phyloP scores from a whole-genome alignment of 768 basidiomycete genomes.

The Pleurotus giganteus region DNA sequence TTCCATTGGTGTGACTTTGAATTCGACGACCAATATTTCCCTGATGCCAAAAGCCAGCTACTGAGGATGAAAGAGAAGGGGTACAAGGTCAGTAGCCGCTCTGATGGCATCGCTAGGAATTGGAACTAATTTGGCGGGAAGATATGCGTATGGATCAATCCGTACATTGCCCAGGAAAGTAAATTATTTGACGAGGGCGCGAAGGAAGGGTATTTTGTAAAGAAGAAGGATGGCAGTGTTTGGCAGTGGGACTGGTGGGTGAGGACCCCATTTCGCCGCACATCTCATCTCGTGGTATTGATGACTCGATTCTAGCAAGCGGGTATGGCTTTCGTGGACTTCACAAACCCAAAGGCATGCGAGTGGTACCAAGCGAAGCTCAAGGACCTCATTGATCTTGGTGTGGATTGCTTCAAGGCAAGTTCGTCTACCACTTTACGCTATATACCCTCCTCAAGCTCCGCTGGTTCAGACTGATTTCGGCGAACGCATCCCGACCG shows the following conservation, averaged over 20 bases:
- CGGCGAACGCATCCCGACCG: conserved; percentile 35
- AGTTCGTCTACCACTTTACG: background rate
- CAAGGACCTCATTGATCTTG: conserved; percentile 35
- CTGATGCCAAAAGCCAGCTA: conserved; percentile 38
- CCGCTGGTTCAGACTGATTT: conserved; percentile 23
- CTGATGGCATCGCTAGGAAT: background rate
- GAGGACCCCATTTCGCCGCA: background rate
- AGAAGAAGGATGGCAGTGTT: conserved; percentile 39
- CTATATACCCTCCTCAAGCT: background rate
- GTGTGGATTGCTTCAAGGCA: conserved; percentile 40
- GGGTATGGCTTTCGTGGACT: conserved; percentile 42
- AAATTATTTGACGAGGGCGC: conserved; percentile 41
- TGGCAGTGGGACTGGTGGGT: conserved; percentile 41
- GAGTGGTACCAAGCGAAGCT: conserved; percentile 43
- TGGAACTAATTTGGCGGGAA: background rate
- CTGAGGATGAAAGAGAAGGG: conserved; percentile 33
- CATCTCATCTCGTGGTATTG: background rate
- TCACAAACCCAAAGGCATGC: conserved; percentile 40
- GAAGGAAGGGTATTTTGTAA: conserved; percentile 42
- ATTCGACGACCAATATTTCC: conserved; percentile 45
- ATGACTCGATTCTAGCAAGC: conserved; percentile 30
- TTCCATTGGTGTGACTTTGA: conserved; percentile 41
- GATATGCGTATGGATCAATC: conserved; percentile 37
- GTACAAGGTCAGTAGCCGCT: conserved; percentile 35
- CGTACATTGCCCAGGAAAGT: conserved; percentile 40